phyloP scores from a whole-genome alignment of 345 rosid species.

The Chamaenerion angustifolium region DNA sequence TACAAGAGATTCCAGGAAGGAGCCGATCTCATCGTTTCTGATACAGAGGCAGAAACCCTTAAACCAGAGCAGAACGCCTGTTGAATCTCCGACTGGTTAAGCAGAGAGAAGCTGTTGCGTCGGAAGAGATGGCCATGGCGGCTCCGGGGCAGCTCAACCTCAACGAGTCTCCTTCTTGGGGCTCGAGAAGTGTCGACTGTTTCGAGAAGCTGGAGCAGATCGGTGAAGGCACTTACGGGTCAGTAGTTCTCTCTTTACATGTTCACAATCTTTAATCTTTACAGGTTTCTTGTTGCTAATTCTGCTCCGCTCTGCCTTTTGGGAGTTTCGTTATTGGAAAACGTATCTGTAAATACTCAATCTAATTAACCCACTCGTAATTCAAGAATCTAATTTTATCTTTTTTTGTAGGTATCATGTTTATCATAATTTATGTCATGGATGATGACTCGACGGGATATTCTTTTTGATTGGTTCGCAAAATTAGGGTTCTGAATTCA shows the following conservation, averaged over 20 bases:
- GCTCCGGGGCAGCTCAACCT: conserved; percentile 40
- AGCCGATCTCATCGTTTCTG: not conserved
- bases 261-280: not conserved
- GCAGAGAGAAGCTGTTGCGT: not conserved
- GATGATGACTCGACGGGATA: conserved; percentile 10
- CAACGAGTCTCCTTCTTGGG: conserved; percentile 37
- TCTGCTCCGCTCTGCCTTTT: not conserved
- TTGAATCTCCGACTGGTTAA: not conserved
- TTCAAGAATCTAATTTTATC: conserved; percentile 8
- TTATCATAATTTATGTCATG: conserved; percentile 11
- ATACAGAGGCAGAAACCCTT: not conserved
- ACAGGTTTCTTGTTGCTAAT: not conserved
- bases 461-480: conserved; percentile 3
- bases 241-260: not conserved
- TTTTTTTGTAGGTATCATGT: conserved; percentile 12
- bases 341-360: not conserved
- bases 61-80: not conserved
- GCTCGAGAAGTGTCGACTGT: conserved; percentile 46
- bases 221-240: conserved; percentile 60
- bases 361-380: conserved; percentile 2
- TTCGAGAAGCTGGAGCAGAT: conserved; percentile 50
- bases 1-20: not conserved
- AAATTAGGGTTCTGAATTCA: conserved; percentile 1
- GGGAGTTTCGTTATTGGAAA: not conserved
- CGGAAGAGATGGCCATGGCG: conserved; percentile 27